Base-by-base conservation (phyloP, 345 rosid species). In the Combretum micranthum region DNA sequence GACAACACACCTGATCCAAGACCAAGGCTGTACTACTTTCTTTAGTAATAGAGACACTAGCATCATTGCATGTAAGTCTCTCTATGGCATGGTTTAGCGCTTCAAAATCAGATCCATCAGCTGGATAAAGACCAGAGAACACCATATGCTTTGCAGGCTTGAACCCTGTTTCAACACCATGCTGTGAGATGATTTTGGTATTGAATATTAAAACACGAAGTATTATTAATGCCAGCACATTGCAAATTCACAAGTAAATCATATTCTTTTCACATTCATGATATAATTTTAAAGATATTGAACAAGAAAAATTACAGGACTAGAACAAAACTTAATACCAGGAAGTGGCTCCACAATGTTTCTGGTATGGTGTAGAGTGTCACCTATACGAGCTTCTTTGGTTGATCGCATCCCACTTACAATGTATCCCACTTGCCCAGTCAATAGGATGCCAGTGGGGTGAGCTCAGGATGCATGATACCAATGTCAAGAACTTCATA, bases 31-130 rank as follows among this genome's bases (percentile, higher is more conserved):
- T 67, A 67, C 99, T 93, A 49, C 87, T 89, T 73, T 93, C 99
- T 63, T 79, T 89, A 60, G 81, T 75, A 57, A 87, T 81, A n/a
- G 89, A 87, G 60, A 89, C 97, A 52, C 99, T 89, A 69, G 96
- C 85, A 80, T 93, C 99, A 60, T 93, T 93, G 74, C 99, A 93
- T 2, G 97, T 87, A 58, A 93, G 77, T 72, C 83, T 87, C 82
- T 93, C 99, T 53, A 89, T 83, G 19, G 97, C 99, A 69, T 82
- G 79, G 69, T 77, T 77, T 47, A 89, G 93, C n/a, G 75, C 91
- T 15, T 87, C 99, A 71, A 93, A 93, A 72, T 93, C 96, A 64
- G 97, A 93, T 70, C 99, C 96, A 80, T 93, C 99, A n/a, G 85
- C 96, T 20, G 99, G 97, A 64, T 80, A 89, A 39, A 89, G 85